These are phyloP conservation scores for Jaenimonas drosophilae DNA, from an alignment of 208 protist genomes.

Conservation along the genomic window DNA sequence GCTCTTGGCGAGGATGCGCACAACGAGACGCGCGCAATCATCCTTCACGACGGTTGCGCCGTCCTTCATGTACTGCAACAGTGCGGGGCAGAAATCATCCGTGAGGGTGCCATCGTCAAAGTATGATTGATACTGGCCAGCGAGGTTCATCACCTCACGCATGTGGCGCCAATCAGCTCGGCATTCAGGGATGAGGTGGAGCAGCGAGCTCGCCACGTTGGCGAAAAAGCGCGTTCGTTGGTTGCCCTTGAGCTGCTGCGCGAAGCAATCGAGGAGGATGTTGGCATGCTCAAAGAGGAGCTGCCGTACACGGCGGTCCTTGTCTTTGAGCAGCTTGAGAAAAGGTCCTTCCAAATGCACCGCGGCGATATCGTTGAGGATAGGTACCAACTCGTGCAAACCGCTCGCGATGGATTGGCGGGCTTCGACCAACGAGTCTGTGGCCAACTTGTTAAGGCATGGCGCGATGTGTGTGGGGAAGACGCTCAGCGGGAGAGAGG, in stretches of 20 bases:
- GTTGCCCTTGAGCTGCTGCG: slow-evolving; percentile 15
- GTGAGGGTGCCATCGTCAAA: slow-evolving; percentile 41
- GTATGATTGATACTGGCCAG: slow-evolving; percentile 39
- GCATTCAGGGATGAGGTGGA: slow-evolving; percentile 22
- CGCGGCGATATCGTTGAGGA: slow-evolving; percentile 58
- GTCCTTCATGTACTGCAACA: slow-evolving; percentile 42
- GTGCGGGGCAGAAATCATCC: slow-evolving; percentile 55
- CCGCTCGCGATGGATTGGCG: slow-evolving; percentile 65
- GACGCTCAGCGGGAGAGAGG: slow-evolving; percentile 64
- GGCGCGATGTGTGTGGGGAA: slow-evolving; percentile 55
- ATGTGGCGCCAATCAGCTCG: slow-evolving; percentile 67
- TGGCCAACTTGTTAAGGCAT: slow-evolving; percentile 50
- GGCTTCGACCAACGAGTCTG: slow-evolving; percentile 36
- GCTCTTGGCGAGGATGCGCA: slow-evolving; percentile 29
- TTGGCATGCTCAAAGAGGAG: slow-evolving; percentile 42
- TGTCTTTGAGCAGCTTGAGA: slow-evolving; percentile 47
- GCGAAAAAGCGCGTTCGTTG: slow-evolving; percentile 44
- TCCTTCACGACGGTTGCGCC: slow-evolving; percentile 56
- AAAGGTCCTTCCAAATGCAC: slow-evolving; percentile 56
- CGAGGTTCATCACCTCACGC: slow-evolving; percentile 41
- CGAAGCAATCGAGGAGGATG: slow-evolving; percentile 67
- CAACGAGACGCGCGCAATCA: slow-evolving; percentile 44
- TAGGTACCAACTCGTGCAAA: slow-evolving; percentile 73
- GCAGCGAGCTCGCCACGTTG: slow-evolving; percentile 26
- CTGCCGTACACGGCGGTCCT: slow-evolving; percentile 33